Conservation (phyloP, 2,329 filamentous ascomycete species). For the Colletotrichum sp. region DNA sequence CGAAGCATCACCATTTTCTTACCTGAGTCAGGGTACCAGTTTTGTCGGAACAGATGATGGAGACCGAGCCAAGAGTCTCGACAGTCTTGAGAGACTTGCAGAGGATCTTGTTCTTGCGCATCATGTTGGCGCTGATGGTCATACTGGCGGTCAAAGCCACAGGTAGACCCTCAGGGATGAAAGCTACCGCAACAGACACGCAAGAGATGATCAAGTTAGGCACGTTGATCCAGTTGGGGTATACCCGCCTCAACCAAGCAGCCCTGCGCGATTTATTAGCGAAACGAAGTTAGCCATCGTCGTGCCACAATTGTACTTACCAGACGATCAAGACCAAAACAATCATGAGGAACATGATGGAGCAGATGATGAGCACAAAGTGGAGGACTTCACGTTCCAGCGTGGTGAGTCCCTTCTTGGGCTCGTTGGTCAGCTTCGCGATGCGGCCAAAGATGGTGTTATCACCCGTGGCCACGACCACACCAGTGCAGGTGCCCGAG, state of each 20-base stretch:
- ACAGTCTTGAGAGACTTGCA: conserved; percentile 83
- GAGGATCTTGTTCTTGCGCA: conserved; percentile 77
- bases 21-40: conserved; percentile 72
- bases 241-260: conserved; percentile 68
- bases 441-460: conserved; percentile 78
- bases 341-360: conserved; percentile 71
- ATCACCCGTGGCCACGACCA: conserved; percentile 76
- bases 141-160: conserved; percentile 73
- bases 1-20: conserved; percentile 19
- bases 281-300: conserved; percentile 18
- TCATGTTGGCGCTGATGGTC: conserved; percentile 78
- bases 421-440: conserved; percentile 73
- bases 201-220: conserved; percentile 75
- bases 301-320: conserved; percentile 48
- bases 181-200: conserved; percentile 75
- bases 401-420: conserved; percentile 70
- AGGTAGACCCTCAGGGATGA: conserved; percentile 77
- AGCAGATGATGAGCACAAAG: conserved; percentile 74
- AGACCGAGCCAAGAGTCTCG: conserved; percentile 76
- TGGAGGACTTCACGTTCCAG: conserved; percentile 75
- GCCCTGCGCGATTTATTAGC: conserved; percentile 50
- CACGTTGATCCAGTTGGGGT: conserved; percentile 76
- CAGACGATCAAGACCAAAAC: conserved; percentile 70
- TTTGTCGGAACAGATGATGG: conserved; percentile 79
- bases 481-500: conserved; percentile 67